Conservation (phyloP, 495 filamentous ascomycete genomes). For the Melanomma pulvis-pyrius region DNA sequence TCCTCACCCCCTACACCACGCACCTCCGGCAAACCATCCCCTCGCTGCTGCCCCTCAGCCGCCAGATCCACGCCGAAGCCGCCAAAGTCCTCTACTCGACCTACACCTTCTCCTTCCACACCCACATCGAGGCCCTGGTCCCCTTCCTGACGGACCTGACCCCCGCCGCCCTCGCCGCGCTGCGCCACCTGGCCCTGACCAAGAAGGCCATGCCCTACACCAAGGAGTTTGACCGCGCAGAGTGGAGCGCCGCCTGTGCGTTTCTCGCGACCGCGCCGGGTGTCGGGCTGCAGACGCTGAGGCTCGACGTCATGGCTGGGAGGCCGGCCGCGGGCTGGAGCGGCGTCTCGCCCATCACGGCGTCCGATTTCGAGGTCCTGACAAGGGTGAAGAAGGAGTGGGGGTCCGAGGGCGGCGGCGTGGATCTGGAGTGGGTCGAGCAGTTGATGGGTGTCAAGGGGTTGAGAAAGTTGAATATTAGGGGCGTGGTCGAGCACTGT, state of each 20-base stretch:
- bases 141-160: constrained; percentile 60
- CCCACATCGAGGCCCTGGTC: constrained; percentile 56
- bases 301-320: constrained; percentile 53
- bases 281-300: constrained; percentile 39
- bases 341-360: constrained; percentile 45
- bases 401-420: constrained; percentile 13
- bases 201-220: constrained; percentile 54
- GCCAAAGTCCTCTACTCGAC: constrained; percentile 53
- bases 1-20: constrained; percentile 42
- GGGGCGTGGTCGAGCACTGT: constrained; percentile 49
- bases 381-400: constrained; percentile 46
- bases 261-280: constrained; percentile 38
- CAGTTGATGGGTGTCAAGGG: constrained; percentile 43
- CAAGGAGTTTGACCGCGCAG: constrained; percentile 55
- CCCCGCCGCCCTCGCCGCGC: constrained; percentile 45
- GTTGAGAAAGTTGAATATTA: constrained; percentile 49
- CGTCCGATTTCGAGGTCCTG: constrained; percentile 49
- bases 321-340: constrained; percentile 48
- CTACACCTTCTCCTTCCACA: constrained; percentile 57
- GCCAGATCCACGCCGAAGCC: constrained; percentile 54
- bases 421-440: constrained; percentile 53
- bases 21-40: constrained; percentile 40
- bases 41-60: constrained; percentile 52
- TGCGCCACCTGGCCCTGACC: constrained; percentile 51
- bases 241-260: constrained; percentile 54